phyloP scores from a whole-genome alignment of 139 green algal species.

The Auxenochlorella pyrenoidosa region DNA sequence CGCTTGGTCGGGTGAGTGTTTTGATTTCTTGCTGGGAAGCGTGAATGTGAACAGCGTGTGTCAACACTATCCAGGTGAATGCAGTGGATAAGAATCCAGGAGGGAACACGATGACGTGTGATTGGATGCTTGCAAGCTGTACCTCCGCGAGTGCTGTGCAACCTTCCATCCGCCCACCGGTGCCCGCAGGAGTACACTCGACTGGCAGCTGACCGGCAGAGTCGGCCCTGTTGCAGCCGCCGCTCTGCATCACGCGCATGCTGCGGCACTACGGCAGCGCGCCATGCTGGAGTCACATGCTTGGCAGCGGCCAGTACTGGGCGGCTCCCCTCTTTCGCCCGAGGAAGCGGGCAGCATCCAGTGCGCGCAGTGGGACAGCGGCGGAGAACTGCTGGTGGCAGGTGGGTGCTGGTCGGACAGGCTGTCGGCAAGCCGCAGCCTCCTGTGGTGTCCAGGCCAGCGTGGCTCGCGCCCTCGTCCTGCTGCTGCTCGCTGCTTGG shows the following conservation, averaged over 20 bases:
- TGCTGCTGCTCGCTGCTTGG: no score
- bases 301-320: slow-evolving; percentile 25
- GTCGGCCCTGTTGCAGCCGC: background rate
- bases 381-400: slow-evolving; percentile 41
- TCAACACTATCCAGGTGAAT: no score
- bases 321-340: background rate
- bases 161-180: background rate
- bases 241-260: background rate
- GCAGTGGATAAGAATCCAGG: no score
- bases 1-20: background rate
- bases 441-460: no score
- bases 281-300: slow-evolving; percentile 1
- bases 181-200: background rate
- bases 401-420: no score
- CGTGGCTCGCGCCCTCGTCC: no score
- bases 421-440: no score
- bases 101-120: no score
- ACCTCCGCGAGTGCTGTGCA: background rate
- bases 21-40: background rate
- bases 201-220: slow-evolving; percentile 5
- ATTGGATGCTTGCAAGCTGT: background rate
- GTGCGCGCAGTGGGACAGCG: slow-evolving; percentile 27
- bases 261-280: background rate
- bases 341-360: slow-evolving; percentile 8
- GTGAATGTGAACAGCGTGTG: no score